phyloP scores from a whole-genome alignment of 768 basidiomycete species.

The Lentinula sp. region DNA sequence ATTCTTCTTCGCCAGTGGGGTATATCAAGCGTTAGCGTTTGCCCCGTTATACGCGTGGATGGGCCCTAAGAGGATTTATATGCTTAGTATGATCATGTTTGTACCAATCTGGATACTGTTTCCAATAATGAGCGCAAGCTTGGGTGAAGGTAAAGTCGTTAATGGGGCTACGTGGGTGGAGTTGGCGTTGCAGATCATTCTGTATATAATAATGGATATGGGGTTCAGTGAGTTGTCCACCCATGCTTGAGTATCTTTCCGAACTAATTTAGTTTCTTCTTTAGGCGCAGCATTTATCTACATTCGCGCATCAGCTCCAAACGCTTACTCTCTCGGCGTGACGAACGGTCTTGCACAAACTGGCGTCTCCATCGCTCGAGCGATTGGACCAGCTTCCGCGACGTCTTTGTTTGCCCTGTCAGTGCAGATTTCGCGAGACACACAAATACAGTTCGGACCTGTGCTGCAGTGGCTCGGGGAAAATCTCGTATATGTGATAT shows the following conservation, averaged over 20 bases:
- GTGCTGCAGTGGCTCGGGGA: conserved; percentile 27
- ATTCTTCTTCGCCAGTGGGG: conserved; percentile 46
- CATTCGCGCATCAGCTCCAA: conserved; percentile 49
- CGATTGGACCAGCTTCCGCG: conserved; percentile 37
- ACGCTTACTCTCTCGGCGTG: conserved; percentile 46
- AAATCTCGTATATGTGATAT: conserved; percentile 26
- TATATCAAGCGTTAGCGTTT: conserved; percentile 34
- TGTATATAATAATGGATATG: conserved; percentile 23
- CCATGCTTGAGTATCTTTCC: neutral
- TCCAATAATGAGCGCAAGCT: conserved; percentile 44
- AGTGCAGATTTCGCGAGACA: conserved; percentile 16
- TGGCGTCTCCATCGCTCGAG: conserved; percentile 30
- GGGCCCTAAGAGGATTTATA: conserved; percentile 50
- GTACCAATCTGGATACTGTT: conserved; percentile 41
- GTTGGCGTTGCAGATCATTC: conserved; percentile 19
- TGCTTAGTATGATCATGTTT: conserved; percentile 31
- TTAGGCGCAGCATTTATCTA: conserved; percentile 30
- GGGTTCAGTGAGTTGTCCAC: conserved; percentile 21
- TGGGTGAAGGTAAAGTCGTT: conserved; percentile 17
- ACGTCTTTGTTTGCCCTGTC: conserved; percentile 48
- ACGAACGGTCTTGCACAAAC: conserved; percentile 45
- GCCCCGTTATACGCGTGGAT: conserved; percentile 38
- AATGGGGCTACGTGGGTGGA: conserved; percentile 21
- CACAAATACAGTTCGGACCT: neutral
- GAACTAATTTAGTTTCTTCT: neutral